Conservation (phyloP, 371 early-diverging fungal species). For the Haplosporangium sp. region DNA sequence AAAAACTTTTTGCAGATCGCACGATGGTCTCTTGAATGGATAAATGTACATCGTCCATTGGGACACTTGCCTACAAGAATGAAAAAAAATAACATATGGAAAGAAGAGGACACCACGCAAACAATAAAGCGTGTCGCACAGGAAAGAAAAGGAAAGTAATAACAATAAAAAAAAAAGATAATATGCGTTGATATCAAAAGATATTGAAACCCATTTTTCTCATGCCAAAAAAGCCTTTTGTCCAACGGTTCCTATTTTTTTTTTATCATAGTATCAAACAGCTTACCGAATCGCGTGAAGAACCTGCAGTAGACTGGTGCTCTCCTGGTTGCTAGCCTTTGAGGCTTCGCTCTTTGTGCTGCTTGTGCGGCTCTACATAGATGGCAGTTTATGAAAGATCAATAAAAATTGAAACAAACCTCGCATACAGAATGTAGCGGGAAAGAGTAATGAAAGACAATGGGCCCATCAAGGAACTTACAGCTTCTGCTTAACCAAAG, state of each 20-base stretch:
- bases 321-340: constrained; percentile 15
- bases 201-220: background rate
- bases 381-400: background rate
- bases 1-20: constrained; percentile 68
- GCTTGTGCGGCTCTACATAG: constrained; percentile 22
- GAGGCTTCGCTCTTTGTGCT: constrained; percentile 12
- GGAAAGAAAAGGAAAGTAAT: background rate
- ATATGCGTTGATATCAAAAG: background rate
- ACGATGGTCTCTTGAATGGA: constrained; percentile 62
- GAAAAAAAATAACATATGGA: background rate
- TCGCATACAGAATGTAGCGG: no score
- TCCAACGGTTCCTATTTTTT: no score
- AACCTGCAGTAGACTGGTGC: constrained; percentile 35
- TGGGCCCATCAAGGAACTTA: no score
- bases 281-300: constrained; percentile 49
- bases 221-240: no score
- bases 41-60: constrained; percentile 55
- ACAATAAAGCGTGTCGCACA: background rate
- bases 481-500: constrained; percentile 33
- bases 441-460: no score
- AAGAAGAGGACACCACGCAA: background rate
- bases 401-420: background rate
- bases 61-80: constrained; percentile 56
- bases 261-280: background rate
- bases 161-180: constrained; percentile 2